Base-by-base conservation (phyloP, 768 basidiomycete species). In the Boletus edulis region DNA sequence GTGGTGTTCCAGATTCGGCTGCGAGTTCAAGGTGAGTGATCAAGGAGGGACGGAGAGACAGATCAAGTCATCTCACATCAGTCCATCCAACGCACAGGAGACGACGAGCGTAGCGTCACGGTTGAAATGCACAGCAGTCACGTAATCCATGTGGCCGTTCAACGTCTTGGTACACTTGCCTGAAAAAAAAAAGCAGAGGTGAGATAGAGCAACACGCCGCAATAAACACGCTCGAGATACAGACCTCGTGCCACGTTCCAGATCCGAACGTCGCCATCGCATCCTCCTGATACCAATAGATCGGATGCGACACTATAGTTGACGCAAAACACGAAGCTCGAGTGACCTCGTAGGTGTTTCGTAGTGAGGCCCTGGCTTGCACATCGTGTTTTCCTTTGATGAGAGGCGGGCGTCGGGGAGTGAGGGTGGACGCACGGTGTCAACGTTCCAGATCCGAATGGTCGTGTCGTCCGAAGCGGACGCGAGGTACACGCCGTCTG, bases 1-100 rank as follows among this genome's bases (percentile, higher is more conserved):
- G 84, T 81, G 0, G 91, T 87, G 60, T 94, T 92, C 96, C 96
- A 99, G 69, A 99, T 89, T 29, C 96, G 95, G 64, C 96, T 98
- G 64, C 7, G 20, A 39, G 42, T 15, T 4, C 3, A n/a, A 20
- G 17, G 12, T 29, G 51, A 46, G 54, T 47, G 31, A 58, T 27
- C 39, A 24, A 46, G 39, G 34, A 40, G 4, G 40, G 52, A 24
- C 39, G 44, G 54, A 35, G 13, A 7, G 22, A 15, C 1, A 14
- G 14, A 14, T 3, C 14, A n/a, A 20, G 35, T 62, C 63, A 90
- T 20, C 57, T 65, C 66, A 97, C 96, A 98, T 96, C 51, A 98
- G 76, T 8, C 96, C 96, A 63, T 99, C 96, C 54, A 92, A 82
- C 49, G 91, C 84, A 66, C 91, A 94, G 29, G 93, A 95, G 3